Percentiles rank a stretch among this genome's conserved stretches.
Conservation (phyloP, 805 yeast species). For the Zygosaccharomyces gambellarensis region DNA sequence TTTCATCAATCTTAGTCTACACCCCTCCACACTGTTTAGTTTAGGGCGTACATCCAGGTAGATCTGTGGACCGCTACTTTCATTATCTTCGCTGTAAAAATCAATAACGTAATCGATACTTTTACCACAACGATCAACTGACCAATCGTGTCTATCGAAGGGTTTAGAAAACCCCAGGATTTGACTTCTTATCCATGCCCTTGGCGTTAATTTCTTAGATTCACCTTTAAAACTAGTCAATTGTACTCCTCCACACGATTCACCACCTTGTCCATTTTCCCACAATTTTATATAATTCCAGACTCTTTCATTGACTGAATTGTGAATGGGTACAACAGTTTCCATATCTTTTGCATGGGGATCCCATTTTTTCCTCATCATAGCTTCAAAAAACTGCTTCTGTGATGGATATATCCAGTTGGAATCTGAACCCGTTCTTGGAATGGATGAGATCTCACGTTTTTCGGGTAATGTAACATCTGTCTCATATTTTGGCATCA, state of each 20-base stretch:
- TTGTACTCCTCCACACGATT: constrained; percentile 77
- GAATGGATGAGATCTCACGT: constrained; percentile 75
- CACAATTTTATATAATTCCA: constrained; percentile 81
- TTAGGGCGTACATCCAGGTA: constrained; percentile 91
- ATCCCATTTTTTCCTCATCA: constrained; percentile 84
- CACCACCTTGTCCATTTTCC: constrained; percentile 62
- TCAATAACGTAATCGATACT: constrained; percentile 88
- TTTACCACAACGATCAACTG: constrained; percentile 75
- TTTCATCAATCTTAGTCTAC: constrained; percentile 58
- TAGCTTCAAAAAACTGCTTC: constrained; percentile 89
- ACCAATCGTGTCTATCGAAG: constrained; percentile 97
- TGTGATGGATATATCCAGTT: constrained; percentile 97
- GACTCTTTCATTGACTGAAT: constrained; percentile 86
- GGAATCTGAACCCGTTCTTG: constrained; percentile 58
- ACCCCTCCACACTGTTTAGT: constrained; percentile 74
- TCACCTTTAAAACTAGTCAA: constrained; percentile 88
- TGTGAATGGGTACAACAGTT: constrained; percentile 89
- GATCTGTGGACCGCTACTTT: constrained; percentile 48
- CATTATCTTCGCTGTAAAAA: constrained; percentile 52
- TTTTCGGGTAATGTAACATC: constrained; percentile 55
- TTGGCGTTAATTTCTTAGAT: constrained; percentile 76
- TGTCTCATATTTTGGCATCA: constrained; percentile 32
- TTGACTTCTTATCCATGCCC: constrained; percentile 65
- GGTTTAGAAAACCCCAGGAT: constrained; percentile 71
- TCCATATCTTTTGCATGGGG: constrained; percentile 81